Base-by-base conservation (phyloP, 805 yeast genomes). In the Crinitomyces ghanaensis region DNA sequence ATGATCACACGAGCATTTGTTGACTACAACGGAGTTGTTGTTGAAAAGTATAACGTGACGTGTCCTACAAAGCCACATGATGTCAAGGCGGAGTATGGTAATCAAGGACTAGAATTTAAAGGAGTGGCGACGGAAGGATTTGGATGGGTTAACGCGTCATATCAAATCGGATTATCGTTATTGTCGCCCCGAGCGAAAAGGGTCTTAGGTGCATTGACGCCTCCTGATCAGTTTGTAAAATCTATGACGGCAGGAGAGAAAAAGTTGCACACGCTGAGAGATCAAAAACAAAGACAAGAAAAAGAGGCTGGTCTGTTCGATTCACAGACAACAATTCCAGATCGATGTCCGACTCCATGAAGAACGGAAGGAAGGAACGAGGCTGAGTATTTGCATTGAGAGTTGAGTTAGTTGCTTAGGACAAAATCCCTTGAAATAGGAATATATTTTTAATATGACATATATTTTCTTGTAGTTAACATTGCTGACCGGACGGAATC, bases 141-240 rank as follows among this genome's bases (percentile, higher is more conserved):
- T 56, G 98, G 97, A 1, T 88, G 98, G 98, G 95, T 88, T 33
- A 88, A 88, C 60, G 79, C 97, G 4, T 75, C 91, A 46, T 85
- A 72, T 56, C 48, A 78, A 18, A 54, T 79, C 40, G 95, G 95
- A 0, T 59, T 84, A 40, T 66, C 77, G 15, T 71, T 70, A 38
- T 59, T 81, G 56, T 74, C 73, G 41, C 63, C 65, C 32, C 75
- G 72, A 43, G 85, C 86, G 2, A 66, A 66, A 38, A 65, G 94
- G 40, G 83, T 86, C 1, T 62, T 85, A 40, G 95, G 93, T 0
- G 70, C 86, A 3, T 72, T 79, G 34, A 75, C 85, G 2, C 73
- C 83, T 3, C 93, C 93, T 0, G 64, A 61, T 7, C 70, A 68
- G 12, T 79, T 77, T 46, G 72, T 79, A 12, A 32, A 26, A 16